Percentiles rank a stretch among this genome's conserved stretches.
These are phyloP conservation scores for Venturia aucupariae DNA, from an alignment of 2,329 filamentous ascomycete genomes.

Conservation along the genomic window DNA sequence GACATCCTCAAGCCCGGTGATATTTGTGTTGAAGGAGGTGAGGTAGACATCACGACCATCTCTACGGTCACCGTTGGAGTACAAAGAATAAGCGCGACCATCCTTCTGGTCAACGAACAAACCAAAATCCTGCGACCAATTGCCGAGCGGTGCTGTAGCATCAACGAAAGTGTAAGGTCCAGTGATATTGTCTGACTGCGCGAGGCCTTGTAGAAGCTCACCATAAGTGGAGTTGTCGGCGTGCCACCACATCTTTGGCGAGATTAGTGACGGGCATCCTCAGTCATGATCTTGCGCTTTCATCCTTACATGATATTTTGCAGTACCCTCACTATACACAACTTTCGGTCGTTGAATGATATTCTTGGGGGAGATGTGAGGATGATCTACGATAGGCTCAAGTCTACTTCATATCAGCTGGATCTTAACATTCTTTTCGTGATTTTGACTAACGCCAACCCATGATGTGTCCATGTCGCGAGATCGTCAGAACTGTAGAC, in stretches of 20 bases:
- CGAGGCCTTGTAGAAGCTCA: conserved; percentile 47
- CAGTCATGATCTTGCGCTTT: background rate
- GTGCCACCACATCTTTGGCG: conserved; percentile 48
- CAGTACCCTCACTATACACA: conserved; percentile 44
- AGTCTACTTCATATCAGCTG: background rate
- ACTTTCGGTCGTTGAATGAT: conserved; percentile 57
- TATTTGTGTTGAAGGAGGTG: conserved; percentile 43
- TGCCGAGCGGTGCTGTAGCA: conserved; percentile 47
- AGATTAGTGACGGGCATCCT: background rate
- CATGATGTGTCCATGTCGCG: conserved; percentile 50
- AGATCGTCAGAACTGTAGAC: conserved; percentile 54
- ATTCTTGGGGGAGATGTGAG: conserved; percentile 44
- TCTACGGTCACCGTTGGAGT: conserved; percentile 48
- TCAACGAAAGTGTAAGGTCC: conserved; percentile 48
- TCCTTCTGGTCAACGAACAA: conserved; percentile 52
- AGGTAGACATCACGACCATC: conserved; percentile 51
- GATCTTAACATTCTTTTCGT: background rate
- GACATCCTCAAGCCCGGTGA: conserved; percentile 43
- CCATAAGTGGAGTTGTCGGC: conserved; percentile 50
- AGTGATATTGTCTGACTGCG: conserved; percentile 42
- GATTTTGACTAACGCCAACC: conserved; percentile 40
- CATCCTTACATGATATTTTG: conserved; percentile 45
- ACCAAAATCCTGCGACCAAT: conserved; percentile 55
- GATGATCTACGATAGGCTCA: conserved; percentile 46
- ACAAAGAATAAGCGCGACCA: conserved; percentile 46